Conservation (phyloP, 768 basidiomycete species). For the Lactarius hengduanensis region DNA sequence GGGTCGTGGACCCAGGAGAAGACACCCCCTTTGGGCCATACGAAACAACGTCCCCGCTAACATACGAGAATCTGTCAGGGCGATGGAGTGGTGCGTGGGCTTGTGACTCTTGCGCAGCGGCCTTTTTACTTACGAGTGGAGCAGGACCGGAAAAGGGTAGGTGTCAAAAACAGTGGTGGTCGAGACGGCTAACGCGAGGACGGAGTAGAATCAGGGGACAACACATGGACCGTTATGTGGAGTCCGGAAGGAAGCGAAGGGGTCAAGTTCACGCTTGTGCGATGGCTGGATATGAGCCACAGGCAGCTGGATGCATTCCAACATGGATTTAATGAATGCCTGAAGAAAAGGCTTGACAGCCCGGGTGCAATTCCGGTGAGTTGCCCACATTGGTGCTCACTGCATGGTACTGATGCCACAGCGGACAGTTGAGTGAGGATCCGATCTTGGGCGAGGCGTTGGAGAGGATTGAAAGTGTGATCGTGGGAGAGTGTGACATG, state of each 20-base stretch:
- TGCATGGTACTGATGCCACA: not conserved
- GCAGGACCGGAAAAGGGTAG: slow-evolving; percentile 22
- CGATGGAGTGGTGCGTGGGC: slow-evolving; percentile 19
- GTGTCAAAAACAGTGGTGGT: not conserved
- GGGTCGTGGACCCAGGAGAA: slow-evolving; percentile 10
- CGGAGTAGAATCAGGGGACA: slow-evolving; percentile 5
- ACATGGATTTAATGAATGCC: not conserved
- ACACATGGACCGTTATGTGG: slow-evolving; percentile 19
- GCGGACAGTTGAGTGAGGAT: slow-evolving; percentile 14
- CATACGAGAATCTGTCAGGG: slow-evolving; percentile 16
- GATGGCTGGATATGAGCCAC: slow-evolving; percentile 11
- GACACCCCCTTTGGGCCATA: slow-evolving; percentile 19
- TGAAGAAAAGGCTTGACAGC: slow-evolving; percentile 11
- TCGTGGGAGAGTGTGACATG: slow-evolving; percentile 16
- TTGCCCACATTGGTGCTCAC: not conserved
- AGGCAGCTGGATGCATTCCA: slow-evolving; percentile 9
- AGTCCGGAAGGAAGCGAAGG: slow-evolving; percentile 14
- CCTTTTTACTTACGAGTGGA: slow-evolving; percentile 3
- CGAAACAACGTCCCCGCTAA: not conserved
- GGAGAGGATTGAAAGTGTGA: not conserved
- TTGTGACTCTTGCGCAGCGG: not conserved
- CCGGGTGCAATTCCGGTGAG: slow-evolving; percentile 14
- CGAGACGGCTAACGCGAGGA: slow-evolving; percentile 13
- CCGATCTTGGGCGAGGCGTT: slow-evolving; percentile 1
- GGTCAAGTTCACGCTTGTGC: slow-evolving; percentile 9